Percentiles rank a stretch among this genome's conserved stretches.
phyloP scores from a whole-genome alignment of 148 eudicot species.

The Heliamphora exappendiculata region DNA sequence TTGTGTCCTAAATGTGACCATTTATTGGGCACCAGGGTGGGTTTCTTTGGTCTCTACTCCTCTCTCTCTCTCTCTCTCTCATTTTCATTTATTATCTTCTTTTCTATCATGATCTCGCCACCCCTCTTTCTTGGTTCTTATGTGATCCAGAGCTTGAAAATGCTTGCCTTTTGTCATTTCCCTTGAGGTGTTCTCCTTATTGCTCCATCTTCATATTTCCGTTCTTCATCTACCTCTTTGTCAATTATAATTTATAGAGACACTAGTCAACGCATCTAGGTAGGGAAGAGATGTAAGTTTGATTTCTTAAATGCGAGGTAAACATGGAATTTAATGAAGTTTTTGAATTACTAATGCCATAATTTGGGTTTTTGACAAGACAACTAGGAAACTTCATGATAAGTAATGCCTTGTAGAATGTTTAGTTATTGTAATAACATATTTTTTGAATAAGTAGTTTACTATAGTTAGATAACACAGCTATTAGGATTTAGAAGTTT shows the following conservation, averaged over 20 bases:
- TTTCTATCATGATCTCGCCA: not conserved
- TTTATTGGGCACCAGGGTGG: not conserved
- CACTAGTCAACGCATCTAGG: not conserved
- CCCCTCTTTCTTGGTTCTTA: not conserved
- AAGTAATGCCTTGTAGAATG: not conserved
- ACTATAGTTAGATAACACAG: not conserved
- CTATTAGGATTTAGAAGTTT: too few relatives aligned
- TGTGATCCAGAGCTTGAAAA: conserved; percentile 1
- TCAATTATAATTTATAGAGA: not conserved
- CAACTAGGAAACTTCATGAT: not conserved
- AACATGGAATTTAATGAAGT: not conserved
- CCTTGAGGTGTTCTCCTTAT: not conserved
- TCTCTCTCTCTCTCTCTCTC: not conserved
- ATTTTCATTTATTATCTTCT: not conserved
- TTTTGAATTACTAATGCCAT: not conserved
- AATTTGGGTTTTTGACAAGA: not conserved
- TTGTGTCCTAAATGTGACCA: not conserved
- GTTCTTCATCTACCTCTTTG: not conserved
- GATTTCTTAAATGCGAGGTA: not conserved
- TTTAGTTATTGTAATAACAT: too few relatives aligned
- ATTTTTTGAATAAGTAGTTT: not conserved
- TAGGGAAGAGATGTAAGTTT: not conserved
- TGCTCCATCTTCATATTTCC: not conserved
- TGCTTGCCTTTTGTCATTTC: not conserved
- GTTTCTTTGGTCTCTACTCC: not conserved